These are phyloP conservation scores for Polygonum aviculare DNA, from an alignment of 148 eudicot species.

Conservation along the genomic window DNA sequence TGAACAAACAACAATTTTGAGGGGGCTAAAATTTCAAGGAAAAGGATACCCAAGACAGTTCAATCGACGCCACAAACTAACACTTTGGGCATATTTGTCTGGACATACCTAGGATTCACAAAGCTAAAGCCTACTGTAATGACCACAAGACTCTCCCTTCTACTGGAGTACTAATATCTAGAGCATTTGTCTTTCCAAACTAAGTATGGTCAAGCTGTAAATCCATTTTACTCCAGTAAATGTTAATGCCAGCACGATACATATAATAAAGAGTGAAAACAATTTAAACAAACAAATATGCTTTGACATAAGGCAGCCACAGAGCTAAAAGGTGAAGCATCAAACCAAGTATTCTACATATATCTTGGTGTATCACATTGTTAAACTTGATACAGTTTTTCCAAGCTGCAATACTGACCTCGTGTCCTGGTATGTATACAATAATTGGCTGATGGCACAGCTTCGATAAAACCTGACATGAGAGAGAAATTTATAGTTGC, in stretches of 20 bases:
- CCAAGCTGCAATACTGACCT: slow-evolving; percentile 33
- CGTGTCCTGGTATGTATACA: slow-evolving; percentile 82
- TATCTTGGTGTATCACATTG: neutral
- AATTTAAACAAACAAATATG: neutral
- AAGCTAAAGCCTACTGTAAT: neutral
- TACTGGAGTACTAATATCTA: neutral
- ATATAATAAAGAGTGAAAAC: neutral
- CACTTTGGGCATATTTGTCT: neutral
- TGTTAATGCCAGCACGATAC: neutral
- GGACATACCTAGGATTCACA: neutral
- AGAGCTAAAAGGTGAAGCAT: neutral
- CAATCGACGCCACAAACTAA: neutral
- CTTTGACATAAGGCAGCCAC: neutral
- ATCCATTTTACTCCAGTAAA: neutral
- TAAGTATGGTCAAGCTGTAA: neutral
- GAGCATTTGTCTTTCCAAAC: neutral
- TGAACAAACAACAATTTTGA: neutral
- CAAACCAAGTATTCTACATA: neutral
- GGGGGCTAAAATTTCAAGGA: neutral
- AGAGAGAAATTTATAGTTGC: neutral
- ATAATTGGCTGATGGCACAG: slow-evolving; percentile 68
- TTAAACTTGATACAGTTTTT: neutral
- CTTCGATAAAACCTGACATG: slow-evolving; percentile 68
- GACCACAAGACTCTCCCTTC: neutral
- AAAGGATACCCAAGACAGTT: neutral